Evolutionary conservation across 2,329 filamentous ascomycete species (phyloP).

Genomic region (Penicillium italicum): DNA sequence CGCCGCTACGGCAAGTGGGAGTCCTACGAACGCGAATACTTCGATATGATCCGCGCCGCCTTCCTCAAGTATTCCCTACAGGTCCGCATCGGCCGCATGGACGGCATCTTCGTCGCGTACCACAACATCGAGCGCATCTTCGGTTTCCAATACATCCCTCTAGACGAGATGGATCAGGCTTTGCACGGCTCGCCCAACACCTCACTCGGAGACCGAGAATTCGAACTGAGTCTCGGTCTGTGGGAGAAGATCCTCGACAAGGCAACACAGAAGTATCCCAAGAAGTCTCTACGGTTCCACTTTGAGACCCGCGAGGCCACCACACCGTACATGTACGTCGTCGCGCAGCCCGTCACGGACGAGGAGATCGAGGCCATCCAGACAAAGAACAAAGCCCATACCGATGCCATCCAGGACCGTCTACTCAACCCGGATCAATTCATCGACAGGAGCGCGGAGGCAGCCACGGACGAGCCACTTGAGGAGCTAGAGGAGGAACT

Average conservation of each 20-base stretch:
- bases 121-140: conserved; percentile 96
- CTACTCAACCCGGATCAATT: conserved; percentile 34
- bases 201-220: conserved; percentile 74
- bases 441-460: conserved; percentile 15
- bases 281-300: conserved; percentile 70
- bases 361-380: conserved; percentile 73
- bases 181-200: conserved; percentile 73
- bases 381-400: conserved; percentile 58
- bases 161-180: conserved; percentile 82
- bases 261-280: conserved; percentile 71
- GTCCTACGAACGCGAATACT: conserved; percentile 93
- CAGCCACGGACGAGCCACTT: neutral
- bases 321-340: conserved; percentile 77
- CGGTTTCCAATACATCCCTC: conserved; percentile 89
- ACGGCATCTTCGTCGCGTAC: conserved; percentile 94
- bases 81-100: conserved; percentile 96
- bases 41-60: conserved; percentile 90
- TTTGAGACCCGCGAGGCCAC: conserved; percentile 67
- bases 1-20: conserved; percentile 72
- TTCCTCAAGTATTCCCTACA: conserved; percentile 97
- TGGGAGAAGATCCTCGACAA: conserved; percentile 75
- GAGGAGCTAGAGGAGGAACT: neutral
- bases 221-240: conserved; percentile 73
- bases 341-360: conserved; percentile 77
- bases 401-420: conserved; percentile 65